Conservation (phyloP, 2,329 filamentous ascomycete species). For the Aspergillus awamori region DNA sequence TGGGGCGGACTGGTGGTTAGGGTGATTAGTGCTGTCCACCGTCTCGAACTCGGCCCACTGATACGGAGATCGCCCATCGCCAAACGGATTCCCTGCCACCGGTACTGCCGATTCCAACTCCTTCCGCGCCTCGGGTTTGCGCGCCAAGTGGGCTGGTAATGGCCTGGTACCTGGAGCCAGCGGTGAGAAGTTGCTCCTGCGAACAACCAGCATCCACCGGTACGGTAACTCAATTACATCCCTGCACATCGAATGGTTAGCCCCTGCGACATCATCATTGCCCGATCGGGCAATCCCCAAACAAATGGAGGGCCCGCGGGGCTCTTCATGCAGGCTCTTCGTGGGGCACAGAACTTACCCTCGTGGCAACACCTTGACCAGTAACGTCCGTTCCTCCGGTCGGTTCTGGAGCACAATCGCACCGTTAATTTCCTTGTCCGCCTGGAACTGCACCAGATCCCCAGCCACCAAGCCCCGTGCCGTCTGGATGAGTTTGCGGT, state of each 20-base stretch:
- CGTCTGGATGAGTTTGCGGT: slow-evolving; percentile 67
- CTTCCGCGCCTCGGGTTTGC: slow-evolving; percentile 56
- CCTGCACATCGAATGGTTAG: slow-evolving; percentile 27
- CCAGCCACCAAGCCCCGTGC: slow-evolving; percentile 70
- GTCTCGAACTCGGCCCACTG: slow-evolving; percentile 80
- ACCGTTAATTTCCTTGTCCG: slow-evolving; percentile 83
- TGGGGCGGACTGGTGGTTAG: slow-evolving; percentile 59
- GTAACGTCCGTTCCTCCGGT: slow-evolving; percentile 70
- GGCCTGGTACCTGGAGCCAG: slow-evolving; percentile 50
- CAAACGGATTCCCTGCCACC: slow-evolving; percentile 67
- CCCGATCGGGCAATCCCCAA: slow-evolving; percentile 17
- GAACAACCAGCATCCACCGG: slow-evolving; percentile 53
- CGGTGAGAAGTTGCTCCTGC: slow-evolving; percentile 53
- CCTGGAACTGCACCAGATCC: slow-evolving; percentile 85
- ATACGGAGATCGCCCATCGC: slow-evolving; percentile 58
- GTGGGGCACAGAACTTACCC: slow-evolving; percentile 61
- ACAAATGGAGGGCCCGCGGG: not conserved
- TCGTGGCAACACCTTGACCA: slow-evolving; percentile 82
- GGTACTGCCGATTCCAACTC: slow-evolving; percentile 64
- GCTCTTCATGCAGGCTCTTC: not conserved
- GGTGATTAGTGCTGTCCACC: slow-evolving; percentile 54
- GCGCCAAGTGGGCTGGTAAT: slow-evolving; percentile 51
- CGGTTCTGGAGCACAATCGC: slow-evolving; percentile 85
- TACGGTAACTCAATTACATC: slow-evolving; percentile 65
- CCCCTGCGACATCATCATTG: slow-evolving; percentile 6